Evolutionary conservation across 1,284 basidiomycete genomes (phyloP), one percentile per base, ranked within the genome.

Genomic region (Cryptococcus depauperatus): DNA sequence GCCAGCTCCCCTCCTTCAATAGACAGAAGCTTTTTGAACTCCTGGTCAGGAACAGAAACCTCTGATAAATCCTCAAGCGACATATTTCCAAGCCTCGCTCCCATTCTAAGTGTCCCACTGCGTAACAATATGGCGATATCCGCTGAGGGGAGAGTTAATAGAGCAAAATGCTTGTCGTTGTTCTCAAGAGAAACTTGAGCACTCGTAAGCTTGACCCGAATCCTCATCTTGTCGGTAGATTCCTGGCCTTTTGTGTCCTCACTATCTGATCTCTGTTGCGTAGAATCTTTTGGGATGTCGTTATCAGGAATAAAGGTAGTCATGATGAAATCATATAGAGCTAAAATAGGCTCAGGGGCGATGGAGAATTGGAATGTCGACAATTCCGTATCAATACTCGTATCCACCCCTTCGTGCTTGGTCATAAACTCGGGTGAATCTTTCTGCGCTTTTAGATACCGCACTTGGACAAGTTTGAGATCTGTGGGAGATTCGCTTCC

Each of bases 261-360:
- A 38, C 48, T 51, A n/a, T 66, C 54, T 13, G 29, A 30, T 30
- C 13, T 11, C 50, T 71, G 54, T 7, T 38, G 29, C 10, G 43
- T 19, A n/a, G 46, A 43, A 16, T 47, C 47, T 25, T 43, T 43
- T n/a, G n/a, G n/a, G n/a, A n/a, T n/a, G n/a, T 55, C 54, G 18
- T 52, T 43, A 21, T 19, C 46, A 4, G 84, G 79, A 13, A 89
- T 85, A 68, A 96, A 96, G 0, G 92, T 95, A 5, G 87, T 85
- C 85, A 99, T 95, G 70, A 99, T 83, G 74, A 96, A 97, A 71
- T 98, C 91, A 69, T 97, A 98, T 9, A 98, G 73, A 2, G 83
- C 78, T 33, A 99, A 74, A 37, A 98, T 84, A 16, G 93, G 92
- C 62, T 91, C 89, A 2, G 95, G 90, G 4, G 86, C 85, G 1